Evolutionary conservation across 75 land plant species (phyloP).

Genomic region (Pinus taeda): DNA sequence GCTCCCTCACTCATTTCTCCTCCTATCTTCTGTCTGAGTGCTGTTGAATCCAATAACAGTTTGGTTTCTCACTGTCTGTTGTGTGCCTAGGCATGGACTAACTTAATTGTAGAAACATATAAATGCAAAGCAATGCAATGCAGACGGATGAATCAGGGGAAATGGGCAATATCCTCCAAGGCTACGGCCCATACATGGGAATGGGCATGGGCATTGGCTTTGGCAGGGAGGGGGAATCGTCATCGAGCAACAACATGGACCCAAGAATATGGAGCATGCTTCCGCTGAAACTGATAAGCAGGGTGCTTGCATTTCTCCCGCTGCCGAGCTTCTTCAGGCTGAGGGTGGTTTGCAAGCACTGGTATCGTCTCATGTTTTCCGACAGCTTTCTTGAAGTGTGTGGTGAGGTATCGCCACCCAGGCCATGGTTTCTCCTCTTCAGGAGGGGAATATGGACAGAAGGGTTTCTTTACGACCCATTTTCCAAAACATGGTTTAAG

Average conservation of each 20-base stretch:
- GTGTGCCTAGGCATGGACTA: too few relatives aligned
- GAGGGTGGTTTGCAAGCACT: conserved; percentile 48
- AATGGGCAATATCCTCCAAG: too few relatives aligned
- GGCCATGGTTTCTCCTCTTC: conserved; percentile 72
- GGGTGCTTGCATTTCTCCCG: conserved; percentile 41
- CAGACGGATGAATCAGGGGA: too few relatives aligned
- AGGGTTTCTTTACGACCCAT: conserved; percentile 55
- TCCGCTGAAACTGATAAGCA: conserved; percentile 45
- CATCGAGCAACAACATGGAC: conserved; percentile 26
- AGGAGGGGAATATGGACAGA: conserved; percentile 7
- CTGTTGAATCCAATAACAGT: too few relatives aligned
- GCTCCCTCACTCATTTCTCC: too few relatives aligned
- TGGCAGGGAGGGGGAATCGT: too few relatives aligned
- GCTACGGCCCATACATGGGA: too few relatives aligned
- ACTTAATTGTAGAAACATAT: too few relatives aligned
- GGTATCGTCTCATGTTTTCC: conserved; percentile 50
- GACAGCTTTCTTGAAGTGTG: conserved; percentile 67
- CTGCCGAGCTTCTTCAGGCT: conserved; percentile 34
- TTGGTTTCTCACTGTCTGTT: too few relatives aligned
- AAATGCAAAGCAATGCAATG: too few relatives aligned
- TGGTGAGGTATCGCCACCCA: conserved; percentile 37
- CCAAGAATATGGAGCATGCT: conserved; percentile 44
- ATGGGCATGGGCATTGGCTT: too few relatives aligned
- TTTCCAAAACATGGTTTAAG: conserved; percentile 36
- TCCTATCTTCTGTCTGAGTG: too few relatives aligned